A percentile compares a stretch with the other conserved stretches of the same genome.
Conservation (phyloP, 108 stramenopile species). For the Licmophora abbreviata region DNA sequence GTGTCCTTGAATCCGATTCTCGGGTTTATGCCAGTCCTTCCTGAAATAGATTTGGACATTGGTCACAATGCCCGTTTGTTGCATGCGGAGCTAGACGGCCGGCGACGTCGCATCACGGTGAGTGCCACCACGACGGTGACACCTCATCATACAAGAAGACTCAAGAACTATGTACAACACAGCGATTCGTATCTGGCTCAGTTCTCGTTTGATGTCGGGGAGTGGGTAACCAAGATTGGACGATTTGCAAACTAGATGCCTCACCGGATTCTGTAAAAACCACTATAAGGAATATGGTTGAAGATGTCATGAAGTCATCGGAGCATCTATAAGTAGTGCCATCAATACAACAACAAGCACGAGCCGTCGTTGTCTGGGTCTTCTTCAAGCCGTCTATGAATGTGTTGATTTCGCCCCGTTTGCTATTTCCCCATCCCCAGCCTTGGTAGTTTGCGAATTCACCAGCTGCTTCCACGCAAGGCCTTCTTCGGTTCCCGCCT, state of each 20-base stretch:
- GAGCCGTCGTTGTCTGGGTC: no score
- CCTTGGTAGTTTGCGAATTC: no score
- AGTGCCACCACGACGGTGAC: conserved; percentile 38
- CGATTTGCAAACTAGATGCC: conserved; percentile 23
- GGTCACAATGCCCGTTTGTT: conserved; percentile 36
- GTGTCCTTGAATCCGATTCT: conserved; percentile 25
- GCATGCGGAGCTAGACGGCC: conserved; percentile 21
- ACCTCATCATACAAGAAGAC: conserved; percentile 22
- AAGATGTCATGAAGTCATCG: no score
- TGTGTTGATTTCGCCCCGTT: no score
- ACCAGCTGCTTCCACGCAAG: no score
- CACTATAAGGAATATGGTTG: no score
- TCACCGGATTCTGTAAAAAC: no score
- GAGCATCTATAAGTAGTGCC: no score
- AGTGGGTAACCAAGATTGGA: conserved; percentile 36
- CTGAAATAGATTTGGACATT: conserved; percentile 30
- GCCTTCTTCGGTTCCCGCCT: no score
- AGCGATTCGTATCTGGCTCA: conserved; percentile 21
- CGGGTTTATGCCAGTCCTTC: conserved; percentile 41
- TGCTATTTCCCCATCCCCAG: no score
- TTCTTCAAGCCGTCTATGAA: no score
- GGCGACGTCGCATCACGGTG: conserved; percentile 11
- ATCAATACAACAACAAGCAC: no score
- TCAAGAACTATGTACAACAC: conserved; percentile 19
- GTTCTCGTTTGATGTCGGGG: conserved; percentile 30